phyloP scores from a whole-genome alignment of 441 rosid genomes.

The Pelargonium cotyledonis region DNA sequence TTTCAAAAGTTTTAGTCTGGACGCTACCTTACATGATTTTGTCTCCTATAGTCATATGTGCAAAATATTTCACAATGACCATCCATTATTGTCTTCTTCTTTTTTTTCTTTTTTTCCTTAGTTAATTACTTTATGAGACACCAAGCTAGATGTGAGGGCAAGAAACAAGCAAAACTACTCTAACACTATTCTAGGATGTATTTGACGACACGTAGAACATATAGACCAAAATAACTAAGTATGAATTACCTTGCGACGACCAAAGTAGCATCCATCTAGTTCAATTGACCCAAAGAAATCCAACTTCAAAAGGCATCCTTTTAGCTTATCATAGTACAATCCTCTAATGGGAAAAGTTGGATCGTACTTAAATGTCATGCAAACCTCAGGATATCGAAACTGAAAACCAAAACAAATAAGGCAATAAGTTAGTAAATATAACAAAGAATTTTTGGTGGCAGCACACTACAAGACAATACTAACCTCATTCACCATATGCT shows the following conservation, averaged over 20 bases:
- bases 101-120: no score
- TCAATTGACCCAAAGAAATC: conserved; percentile 98
- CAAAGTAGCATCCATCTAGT: conserved; percentile 89
- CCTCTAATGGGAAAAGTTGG: conserved; percentile 89
- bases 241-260: conserved; percentile 67
- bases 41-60: no score
- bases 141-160: no score
- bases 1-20: no score
- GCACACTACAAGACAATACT: conserved; percentile 14
- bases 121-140: no score
- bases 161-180: no score
- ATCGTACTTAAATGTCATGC: conserved; percentile 67
- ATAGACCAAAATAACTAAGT: conserved; percentile 8
- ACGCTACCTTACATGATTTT: no score
- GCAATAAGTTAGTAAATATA: neutral
- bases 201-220: neutral
- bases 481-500: conserved; percentile 94
- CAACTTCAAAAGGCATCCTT: conserved; percentile 81
- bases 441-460: neutral
- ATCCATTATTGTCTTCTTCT: no score
- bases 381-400: conserved; percentile 78
- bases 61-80: no score
- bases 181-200: neutral
- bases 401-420: conserved; percentile 26
- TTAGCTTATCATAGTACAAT: conserved; percentile 71